phyloP scores from a whole-genome alignment of 805 yeast genomes.

The Suhomyces emberorum region DNA sequence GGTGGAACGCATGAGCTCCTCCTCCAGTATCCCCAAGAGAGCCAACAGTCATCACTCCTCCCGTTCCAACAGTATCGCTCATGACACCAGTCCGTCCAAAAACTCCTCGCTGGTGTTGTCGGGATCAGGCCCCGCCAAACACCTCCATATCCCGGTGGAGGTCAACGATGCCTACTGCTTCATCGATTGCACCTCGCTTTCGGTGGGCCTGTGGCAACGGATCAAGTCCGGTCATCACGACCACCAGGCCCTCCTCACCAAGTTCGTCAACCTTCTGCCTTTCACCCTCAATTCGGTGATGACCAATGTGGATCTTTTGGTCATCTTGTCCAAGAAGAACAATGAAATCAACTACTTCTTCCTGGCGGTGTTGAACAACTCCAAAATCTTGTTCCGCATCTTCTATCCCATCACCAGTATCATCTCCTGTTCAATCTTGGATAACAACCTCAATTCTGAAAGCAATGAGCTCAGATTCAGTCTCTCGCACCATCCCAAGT shows the following conservation, averaged over 20 bases:
- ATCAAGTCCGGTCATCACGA: conserved; percentile 59
- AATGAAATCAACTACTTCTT: conserved; percentile 75
- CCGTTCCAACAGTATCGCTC: conserved; percentile 21
- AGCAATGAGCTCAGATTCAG: conserved; percentile 47
- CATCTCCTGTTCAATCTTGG: conserved; percentile 53
- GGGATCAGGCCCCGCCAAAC: not conserved
- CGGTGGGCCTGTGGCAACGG: conserved; percentile 82
- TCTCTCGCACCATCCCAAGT: conserved; percentile 63
- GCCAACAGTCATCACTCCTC: conserved; percentile 17
- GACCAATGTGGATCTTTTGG: conserved; percentile 66
- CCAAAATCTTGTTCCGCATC: conserved; percentile 67
- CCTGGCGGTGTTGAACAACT: conserved; percentile 64
- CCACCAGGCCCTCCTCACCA: conserved; percentile 38
- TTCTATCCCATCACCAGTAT: conserved; percentile 67
- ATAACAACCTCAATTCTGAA: conserved; percentile 40
- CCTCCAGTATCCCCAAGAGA: conserved; percentile 4
- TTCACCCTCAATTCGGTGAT: conserved; percentile 58
- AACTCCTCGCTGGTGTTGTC: not conserved
- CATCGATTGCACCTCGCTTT: conserved; percentile 62
- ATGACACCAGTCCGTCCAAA: not conserved
- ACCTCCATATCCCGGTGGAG: conserved; percentile 38
- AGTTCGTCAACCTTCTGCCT: conserved; percentile 65
- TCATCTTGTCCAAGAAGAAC: conserved; percentile 68
- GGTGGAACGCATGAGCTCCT: conserved; percentile 47
- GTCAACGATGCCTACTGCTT: conserved; percentile 66